Conservation (phyloP, 1,284 basidiomycete genomes). For the Marasmius tenuissimus region DNA sequence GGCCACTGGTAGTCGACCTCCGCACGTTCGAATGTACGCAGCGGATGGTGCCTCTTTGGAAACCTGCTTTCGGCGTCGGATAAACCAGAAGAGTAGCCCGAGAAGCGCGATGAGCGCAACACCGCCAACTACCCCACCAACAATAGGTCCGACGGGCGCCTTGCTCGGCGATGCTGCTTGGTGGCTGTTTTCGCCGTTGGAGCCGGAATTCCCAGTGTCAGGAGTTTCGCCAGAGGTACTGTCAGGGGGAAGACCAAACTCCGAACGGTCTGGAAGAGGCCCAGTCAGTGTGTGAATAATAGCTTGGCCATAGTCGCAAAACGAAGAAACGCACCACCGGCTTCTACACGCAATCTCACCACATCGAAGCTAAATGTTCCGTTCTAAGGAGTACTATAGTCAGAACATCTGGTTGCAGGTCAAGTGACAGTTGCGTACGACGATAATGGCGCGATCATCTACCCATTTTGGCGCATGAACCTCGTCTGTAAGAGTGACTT, state of each 20-base stretch:
- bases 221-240: not conserved
- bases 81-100: conserved; percentile 14
- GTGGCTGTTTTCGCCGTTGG: not conserved
- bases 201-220: no score
- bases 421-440: no score
- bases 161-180: not conserved
- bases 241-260: not conserved
- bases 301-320: no score
- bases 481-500: no score
- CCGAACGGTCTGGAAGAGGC: not conserved
- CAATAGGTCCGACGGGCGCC: conserved; percentile 12
- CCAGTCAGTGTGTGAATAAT: no score
- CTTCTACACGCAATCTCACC: not conserved
- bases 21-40: conserved; percentile 20
- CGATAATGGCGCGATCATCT: no score
- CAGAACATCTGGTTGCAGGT: no score
- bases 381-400: not conserved
- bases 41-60: conserved; percentile 28
- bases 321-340: not conserved
- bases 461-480: no score
- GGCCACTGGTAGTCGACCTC: conserved; percentile 14
- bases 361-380: not conserved
- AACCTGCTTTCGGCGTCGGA: conserved; percentile 23
- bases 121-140: conserved; percentile 25
- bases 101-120: conserved; percentile 18